phyloP scores from a whole-genome alignment of 164 flowering plant species.

The Nelumbo lutea region DNA sequence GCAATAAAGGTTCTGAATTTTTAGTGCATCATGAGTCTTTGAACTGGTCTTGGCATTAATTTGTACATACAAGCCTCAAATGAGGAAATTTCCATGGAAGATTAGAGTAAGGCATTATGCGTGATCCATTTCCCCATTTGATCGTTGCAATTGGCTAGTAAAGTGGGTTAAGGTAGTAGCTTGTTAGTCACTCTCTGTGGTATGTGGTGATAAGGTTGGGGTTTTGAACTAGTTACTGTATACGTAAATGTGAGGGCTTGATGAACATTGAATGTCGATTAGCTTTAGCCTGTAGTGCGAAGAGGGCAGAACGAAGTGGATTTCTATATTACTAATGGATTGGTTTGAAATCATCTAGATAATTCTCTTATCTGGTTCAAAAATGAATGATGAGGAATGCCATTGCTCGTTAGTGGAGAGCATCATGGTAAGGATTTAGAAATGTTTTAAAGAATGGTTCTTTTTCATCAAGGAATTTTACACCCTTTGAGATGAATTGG shows the following conservation, averaged over 20 bases:
- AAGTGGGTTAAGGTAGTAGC: not conserved
- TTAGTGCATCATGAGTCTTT: not conserved
- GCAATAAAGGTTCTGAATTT: not conserved
- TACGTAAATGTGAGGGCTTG: not conserved
- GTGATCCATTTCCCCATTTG: not conserved
- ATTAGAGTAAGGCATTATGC: not conserved
- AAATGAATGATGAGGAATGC: not conserved
- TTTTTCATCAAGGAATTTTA: not conserved
- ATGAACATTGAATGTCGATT: not conserved
- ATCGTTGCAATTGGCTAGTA: not conserved
- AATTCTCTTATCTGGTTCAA: not conserved
- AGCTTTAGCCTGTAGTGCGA: not conserved
- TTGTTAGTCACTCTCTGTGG: not conserved
- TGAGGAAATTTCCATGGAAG: not conserved
- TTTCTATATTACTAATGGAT: not conserved
- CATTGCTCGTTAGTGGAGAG: not conserved
- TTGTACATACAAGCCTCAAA: not conserved
- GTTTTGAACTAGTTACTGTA: no score
- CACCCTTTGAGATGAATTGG: not conserved
- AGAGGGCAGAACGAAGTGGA: not conserved
- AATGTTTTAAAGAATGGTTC: not conserved
- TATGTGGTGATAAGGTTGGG: not conserved
- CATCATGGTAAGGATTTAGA: not conserved
- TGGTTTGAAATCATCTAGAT: not conserved
- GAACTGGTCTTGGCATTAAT: not conserved